Conservation (phyloP, 2,329 filamentous ascomycete species). For the Pyrenophora seminiperda region DNA sequence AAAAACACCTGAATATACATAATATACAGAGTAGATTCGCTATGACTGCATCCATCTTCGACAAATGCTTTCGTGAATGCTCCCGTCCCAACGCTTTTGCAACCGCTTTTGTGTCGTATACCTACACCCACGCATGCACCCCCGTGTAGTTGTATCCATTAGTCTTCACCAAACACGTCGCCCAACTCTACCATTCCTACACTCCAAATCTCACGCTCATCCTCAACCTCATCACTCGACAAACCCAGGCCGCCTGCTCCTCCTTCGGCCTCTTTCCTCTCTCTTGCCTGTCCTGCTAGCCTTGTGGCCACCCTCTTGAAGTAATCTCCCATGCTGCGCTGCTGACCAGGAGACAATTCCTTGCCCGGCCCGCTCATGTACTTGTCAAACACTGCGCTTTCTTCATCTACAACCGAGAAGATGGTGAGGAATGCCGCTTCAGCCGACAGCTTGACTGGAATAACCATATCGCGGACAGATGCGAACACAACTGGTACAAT, state of each 20-base stretch:
- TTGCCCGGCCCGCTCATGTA: conserved; percentile 74
- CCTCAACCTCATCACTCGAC: conserved; percentile 88
- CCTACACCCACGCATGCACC: neutral
- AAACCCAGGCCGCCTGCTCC: conserved; percentile 84
- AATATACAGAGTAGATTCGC: neutral
- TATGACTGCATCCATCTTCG: conserved; percentile 11
- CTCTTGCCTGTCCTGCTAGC: conserved; percentile 82
- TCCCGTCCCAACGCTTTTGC: conserved; percentile 6
- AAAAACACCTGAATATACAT: neutral
- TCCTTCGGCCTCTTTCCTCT: conserved; percentile 89
- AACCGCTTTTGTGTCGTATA: conserved; percentile 4
- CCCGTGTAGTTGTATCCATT: neutral
- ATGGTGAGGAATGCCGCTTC: conserved; percentile 92
- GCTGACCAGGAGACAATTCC: conserved; percentile 71
- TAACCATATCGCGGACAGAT: conserved; percentile 86
- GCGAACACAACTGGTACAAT: conserved; percentile 87
- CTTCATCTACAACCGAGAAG: conserved; percentile 88
- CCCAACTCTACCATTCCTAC: conserved; percentile 87
- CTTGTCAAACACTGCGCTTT: conserved; percentile 85
- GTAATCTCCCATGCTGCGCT: conserved; percentile 94
- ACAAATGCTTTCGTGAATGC: neutral
- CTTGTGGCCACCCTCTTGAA: conserved; percentile 91
- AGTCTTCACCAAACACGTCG: conserved; percentile 53
- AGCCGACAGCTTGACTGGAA: conserved; percentile 92
- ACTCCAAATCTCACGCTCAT: conserved; percentile 95